These are phyloP conservation scores for Neohortaea acidophila DNA, from an alignment of 495 filamentous ascomycete genomes.

Conservation along the genomic window DNA sequence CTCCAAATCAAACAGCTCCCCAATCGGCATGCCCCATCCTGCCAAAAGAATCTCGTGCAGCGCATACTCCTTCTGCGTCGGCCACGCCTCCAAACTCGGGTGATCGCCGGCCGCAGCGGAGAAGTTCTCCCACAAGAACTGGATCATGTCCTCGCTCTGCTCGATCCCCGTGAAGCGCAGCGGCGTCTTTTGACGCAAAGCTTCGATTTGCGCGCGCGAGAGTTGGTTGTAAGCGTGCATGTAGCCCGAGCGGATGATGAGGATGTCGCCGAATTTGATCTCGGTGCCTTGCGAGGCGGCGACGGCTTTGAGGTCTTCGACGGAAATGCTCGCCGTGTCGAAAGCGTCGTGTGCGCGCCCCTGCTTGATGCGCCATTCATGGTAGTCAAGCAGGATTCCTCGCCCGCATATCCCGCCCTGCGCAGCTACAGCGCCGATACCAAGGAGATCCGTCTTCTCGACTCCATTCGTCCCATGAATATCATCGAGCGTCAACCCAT, in stretches of 20 bases:
- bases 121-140: slow-evolving; percentile 28
- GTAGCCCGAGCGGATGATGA: slow-evolving; percentile 39
- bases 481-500: slow-evolving; percentile 40
- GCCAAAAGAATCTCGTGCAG: slow-evolving; percentile 23
- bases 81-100: slow-evolving; percentile 25
- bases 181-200: slow-evolving; percentile 22
- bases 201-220: slow-evolving; percentile 23
- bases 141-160: slow-evolving; percentile 30
- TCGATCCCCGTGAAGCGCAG: slow-evolving; percentile 36
- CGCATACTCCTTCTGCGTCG: slow-evolving; percentile 20
- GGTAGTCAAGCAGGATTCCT: slow-evolving; percentile 34
- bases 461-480: slow-evolving; percentile 31
- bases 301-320: slow-evolving; percentile 33
- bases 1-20: slow-evolving; percentile 25
- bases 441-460: slow-evolving; percentile 24
- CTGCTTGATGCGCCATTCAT: slow-evolving; percentile 21
- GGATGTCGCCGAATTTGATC: slow-evolving; percentile 39
- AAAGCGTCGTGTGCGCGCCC: slow-evolving; percentile 30
- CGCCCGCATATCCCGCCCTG: slow-evolving; percentile 32
- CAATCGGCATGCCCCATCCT: slow-evolving; percentile 24
- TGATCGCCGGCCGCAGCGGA: slow-evolving; percentile 24
- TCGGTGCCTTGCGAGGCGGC: slow-evolving; percentile 34
- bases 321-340: slow-evolving; percentile 27
- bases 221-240: slow-evolving; percentile 25
- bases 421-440: slow-evolving; percentile 34